phyloP scores from a whole-genome alignment of 2,329 filamentous ascomycete genomes.

The Ciborinia camelliae region DNA sequence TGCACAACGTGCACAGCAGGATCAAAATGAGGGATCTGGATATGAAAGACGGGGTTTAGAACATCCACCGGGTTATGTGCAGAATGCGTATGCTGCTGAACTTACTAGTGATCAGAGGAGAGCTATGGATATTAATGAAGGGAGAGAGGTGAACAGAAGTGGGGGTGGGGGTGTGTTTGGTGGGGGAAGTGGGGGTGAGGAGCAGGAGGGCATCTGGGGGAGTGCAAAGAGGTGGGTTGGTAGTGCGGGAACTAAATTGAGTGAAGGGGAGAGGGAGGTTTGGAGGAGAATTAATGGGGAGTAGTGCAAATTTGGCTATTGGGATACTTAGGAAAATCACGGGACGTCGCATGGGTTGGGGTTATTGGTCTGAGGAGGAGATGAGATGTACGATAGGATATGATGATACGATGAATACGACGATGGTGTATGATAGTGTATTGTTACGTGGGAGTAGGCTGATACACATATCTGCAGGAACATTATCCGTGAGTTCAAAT shows the following conservation, averaged over 20 bases:
- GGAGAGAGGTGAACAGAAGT: slow-evolving; percentile 36
- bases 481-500: too few species aligned
- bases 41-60: slow-evolving; percentile 25
- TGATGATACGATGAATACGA: not conserved
- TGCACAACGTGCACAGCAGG: not conserved
- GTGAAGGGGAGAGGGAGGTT: slow-evolving; percentile 57
- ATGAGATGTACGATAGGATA: not conserved
- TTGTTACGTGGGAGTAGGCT: not conserved
- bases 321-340: too few species aligned
- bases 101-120: slow-evolving; percentile 46
- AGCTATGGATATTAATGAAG: slow-evolving; percentile 27
- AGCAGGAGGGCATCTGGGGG: slow-evolving; percentile 47
- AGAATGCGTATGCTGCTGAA: slow-evolving; percentile 52
- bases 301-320: not conserved
- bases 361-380: not conserved
- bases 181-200: not conserved
- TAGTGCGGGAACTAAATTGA: slow-evolving; percentile 55
- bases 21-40: not conserved
- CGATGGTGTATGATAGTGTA: not conserved
- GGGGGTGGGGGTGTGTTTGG: slow-evolving; percentile 22
- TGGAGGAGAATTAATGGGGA: slow-evolving; percentile 60
- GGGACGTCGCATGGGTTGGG: not conserved
- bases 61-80: slow-evolving; percentile 50
- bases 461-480: too few species aligned
- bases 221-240: slow-evolving; percentile 56